Base-by-base conservation (phyloP, 768 basidiomycete species). In the Auricularia auricula-judae region DNA sequence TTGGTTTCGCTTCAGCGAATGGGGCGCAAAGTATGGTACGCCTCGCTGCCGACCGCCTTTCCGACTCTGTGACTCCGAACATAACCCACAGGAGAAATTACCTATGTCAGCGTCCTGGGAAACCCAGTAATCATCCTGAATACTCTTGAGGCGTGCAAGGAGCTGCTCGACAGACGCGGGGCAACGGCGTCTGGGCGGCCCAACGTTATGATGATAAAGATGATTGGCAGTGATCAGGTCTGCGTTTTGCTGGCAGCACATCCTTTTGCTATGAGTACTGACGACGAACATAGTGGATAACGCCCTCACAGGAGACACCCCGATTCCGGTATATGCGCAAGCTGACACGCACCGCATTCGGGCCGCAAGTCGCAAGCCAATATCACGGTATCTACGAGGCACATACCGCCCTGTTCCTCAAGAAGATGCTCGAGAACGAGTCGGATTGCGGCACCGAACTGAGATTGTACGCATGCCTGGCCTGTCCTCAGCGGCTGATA, bases 171-270 rank as follows among this genome's bases (percentile, higher is more conserved):
- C 8, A 64, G 60, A 36, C 63, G 62, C 4, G 35, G 35, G 33
- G 51, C 64, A 36, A 54, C 33, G 14, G 36, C 16, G 11, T 61
- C 56, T n/a, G 59, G 59, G 7, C 64, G 64, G 8, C 64, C 64
- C 21, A 23, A 42, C 21, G 16, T 10, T 3, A 65, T n/a, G 8
- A 65, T 65, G 64, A 23, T 12, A 1, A 8, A 59, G 10, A 23
- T 59, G 23, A 59, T 33, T 21, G 21, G 21, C 47, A 51, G 14
- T 7, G 3, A 29, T 29, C 23, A 35, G 23, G 56, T 29, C 5
- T 8, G 29, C 16, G 23, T 12, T 5, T 23, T 23, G 11, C 12
- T 14, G 4, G 29, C 23, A 23, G 23, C 14, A 56, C n/a, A 18
- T 59, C 39, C 7, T 42, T 7, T 59, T 29, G 0, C 1, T 14